Evolutionary conservation across 495 filamentous ascomycete genomes (phyloP), one percentile per base, ranked within the genome.

Genomic region (Cudoniella acicularis): DNA sequence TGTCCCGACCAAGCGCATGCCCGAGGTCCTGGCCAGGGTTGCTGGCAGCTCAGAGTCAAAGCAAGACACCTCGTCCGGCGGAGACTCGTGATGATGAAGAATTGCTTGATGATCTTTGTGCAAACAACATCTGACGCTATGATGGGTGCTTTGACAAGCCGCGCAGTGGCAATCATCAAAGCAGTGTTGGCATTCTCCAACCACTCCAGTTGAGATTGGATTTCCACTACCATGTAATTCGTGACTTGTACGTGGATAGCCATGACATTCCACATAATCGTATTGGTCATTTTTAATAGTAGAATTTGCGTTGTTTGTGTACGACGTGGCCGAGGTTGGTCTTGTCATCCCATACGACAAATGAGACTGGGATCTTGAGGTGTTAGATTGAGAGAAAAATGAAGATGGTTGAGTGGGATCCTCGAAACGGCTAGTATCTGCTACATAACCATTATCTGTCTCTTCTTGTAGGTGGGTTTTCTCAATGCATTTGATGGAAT

Each of bases 171-270:
- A 67, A 24, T 67, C 64, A 23, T 63, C 57, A 49, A 57, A 25
- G 23, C 61, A 64, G 42, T 67, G 61, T 22, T 63, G 64, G 24
- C 60, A 67, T 23, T 64, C 50, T 9, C 61, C 64, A 56, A 64
- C 36, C 3, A 59, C 27, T 2, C 58, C 64, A 16, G 57, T 42
- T n/a, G 45, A 45, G 1, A 52, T 26, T 2, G 60, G 52, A 13
- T 13, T 36, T 36, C 30, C 30, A 45, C 54, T 64, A 17, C 57
- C 52, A 46, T 43, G 50, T 11, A 13, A 54, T n/a, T 41, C 16
- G 50, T 67, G 56, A 17, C 61, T 61, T 30, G 60, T 67, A 17
- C 61, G 48, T 47, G 64, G 64, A 49, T 64, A 67, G 0, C 61
- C 64, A 49, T 51, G 41, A 47, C 64, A 66, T 17, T 63, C 60